Base-by-base conservation (phyloP, 169 alveolate species). In the Cryptosporidium parvum region DNA sequence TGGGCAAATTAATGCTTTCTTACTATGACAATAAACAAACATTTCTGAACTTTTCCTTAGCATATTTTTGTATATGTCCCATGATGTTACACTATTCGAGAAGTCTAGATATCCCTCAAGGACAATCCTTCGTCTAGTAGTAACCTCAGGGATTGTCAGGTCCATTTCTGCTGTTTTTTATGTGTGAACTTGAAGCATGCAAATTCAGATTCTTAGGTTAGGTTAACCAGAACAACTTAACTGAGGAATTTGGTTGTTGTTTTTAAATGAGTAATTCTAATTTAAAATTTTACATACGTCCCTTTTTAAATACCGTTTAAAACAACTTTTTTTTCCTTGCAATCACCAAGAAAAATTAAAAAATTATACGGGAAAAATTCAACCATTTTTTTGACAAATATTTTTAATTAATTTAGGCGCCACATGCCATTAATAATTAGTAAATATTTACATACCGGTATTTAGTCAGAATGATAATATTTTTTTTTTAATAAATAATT, bases 41-140 rank as follows among this genome's bases (percentile, higher is more conserved):
- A 80, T 80, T 29, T 80, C 89, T 6, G 89, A 80, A 65, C 89
- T 80, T 39, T 80, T 80, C 44, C 89, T 61, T 35, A 80, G 16
- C 89, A 80, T 80, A 26, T 80, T 80, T 23, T 80, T 80, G 53
- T 42, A 37, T 6, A 80, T 33, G 29, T 80, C 89, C 89, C 89
- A 80, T 12, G 89, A 61, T 42, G 89, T 80, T 21, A 65, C 26
- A 44, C 80, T 80, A 62, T 42, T 80, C 45, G 89, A 61, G 16
- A 80, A 80, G 29, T 80, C 89, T 1, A 80, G 42, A 23, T 80
- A 35, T 29, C 89, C 89, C 16, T 80, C 89, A n/a, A 80, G 33
- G 56, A 80, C 67, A 51, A 61, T 61, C 42, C 89, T 59, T 1
- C 75, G 61, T 16, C 89, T 80, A 23, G 62, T 39, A 37, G 62